Evolutionary conservation across 768 basidiomycete genomes (phyloP).

Genomic region (Hemileccinum rubropunctum): DNA sequence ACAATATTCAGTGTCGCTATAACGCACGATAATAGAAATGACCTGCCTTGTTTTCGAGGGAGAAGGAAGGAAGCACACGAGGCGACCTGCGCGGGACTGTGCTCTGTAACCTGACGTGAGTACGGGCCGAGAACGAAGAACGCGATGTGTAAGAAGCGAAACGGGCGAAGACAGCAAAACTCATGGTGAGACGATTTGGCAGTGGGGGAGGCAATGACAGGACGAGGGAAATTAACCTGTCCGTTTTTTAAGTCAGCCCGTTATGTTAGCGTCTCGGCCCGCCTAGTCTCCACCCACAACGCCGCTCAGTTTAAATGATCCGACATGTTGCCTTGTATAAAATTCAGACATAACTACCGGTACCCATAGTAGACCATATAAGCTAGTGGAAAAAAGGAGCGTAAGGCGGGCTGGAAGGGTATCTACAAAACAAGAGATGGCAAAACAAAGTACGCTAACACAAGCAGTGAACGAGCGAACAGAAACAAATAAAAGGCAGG

Average conservation of each 20-base stretch:
- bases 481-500: background rate
- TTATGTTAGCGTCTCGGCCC: constrained; percentile 8
- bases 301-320: constrained; percentile 16
- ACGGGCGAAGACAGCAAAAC: constrained; percentile 24
- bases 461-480: constrained; percentile 23
- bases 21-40: background rate
- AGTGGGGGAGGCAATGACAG: constrained; percentile 14
- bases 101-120: constrained; percentile 25
- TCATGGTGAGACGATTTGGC: constrained; percentile 26
- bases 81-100: constrained; percentile 27
- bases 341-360: constrained; percentile 23
- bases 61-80: constrained; percentile 70
- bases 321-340: constrained; percentile 23
- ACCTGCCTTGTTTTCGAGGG: constrained; percentile 71
- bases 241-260: constrained; percentile 20
- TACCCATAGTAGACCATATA: constrained; percentile 35
- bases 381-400: constrained; percentile 27
- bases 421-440: constrained; percentile 27
- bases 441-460: constrained; percentile 30
- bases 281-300: constrained; percentile 1
- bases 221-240: constrained; percentile 13
- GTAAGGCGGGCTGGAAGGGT: constrained; percentile 23
- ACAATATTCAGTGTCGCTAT: background rate
- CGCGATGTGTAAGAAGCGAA: constrained; percentile 16
- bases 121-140: constrained; percentile 12